Base-by-base conservation (phyloP, 257 asterid species). In the Petunia secreta region DNA sequence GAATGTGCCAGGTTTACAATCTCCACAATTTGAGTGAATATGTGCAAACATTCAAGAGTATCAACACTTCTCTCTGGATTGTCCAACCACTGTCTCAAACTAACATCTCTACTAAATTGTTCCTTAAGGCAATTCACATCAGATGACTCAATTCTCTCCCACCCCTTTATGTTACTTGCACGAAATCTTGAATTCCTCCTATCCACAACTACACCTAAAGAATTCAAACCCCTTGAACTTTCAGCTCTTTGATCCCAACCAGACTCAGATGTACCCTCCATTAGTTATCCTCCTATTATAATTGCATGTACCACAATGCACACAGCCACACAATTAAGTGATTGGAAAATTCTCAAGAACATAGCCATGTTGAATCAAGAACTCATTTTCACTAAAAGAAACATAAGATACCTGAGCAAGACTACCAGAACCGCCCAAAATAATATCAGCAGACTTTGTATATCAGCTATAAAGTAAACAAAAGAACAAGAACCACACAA, bases 1-100 rank as follows among this genome's bases (percentile, higher is more conserved):
- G 91, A 88, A 80, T 94, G 99, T 63, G 97, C 96, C 55, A 90
- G 78, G 83, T 90, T 89, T 6, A 94, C 98, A 59, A 94, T 85
- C 88, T 87, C 91, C 1, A 94, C 97, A 83, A 94, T 89, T 77
- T 96, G 99, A 54, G 93, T 85, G 80, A 96, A 96, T 86, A 96
- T 90, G 81, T 94, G 98, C 85, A 94, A 78, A 85, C 99, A 94
- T 54, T 96, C 98, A 10, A 89, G 87, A 8, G 91, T 82, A 85
- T 94, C 96, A 79, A 94, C 94, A 5, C 74, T 82, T 80, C 99
- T 90, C 65, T 90, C 98, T 6, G 95, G 89, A 77, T 90, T 86
- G 84, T 96, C 97, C 90, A 96, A 82, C 99, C 98, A 96, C 82
- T 94, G 96, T 68, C 99, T 88, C 87, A 95, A 80, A 79, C 97